Conservation (phyloP, 805 yeast species). For the Wickerhamomyces ciferrii region DNA sequence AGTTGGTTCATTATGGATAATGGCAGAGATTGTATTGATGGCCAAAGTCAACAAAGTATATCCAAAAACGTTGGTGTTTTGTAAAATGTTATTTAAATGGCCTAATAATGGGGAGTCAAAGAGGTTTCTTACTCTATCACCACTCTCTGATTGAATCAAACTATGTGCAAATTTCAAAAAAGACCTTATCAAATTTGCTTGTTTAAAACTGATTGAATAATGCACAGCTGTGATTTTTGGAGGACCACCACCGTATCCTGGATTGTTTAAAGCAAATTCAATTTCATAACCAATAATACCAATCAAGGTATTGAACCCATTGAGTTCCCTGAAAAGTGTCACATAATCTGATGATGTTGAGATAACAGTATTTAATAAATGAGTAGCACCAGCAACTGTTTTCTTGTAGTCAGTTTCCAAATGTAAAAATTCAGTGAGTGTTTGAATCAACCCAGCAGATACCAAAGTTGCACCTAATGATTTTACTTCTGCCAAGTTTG, state of each 20-base stretch:
- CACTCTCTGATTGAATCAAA: conserved; percentile 66
- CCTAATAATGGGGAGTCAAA: conserved; percentile 78
- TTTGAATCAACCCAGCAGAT: conserved; percentile 70
- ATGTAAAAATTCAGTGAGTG: conserved; percentile 56
- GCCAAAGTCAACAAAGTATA: conserved; percentile 54
- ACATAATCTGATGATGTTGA: conserved; percentile 41
- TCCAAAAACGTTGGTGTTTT: conserved; percentile 60
- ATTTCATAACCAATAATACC: conserved; percentile 60
- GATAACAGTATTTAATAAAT: conserved; percentile 35
- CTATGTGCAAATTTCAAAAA: conserved; percentile 59
- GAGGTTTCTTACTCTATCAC: conserved; percentile 78
- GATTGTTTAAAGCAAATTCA: conserved; percentile 54
- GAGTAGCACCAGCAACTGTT: conserved; percentile 59
- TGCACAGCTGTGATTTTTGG: conserved; percentile 45
- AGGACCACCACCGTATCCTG: conserved; percentile 53
- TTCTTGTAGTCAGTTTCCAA: conserved; percentile 46
- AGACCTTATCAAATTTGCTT: conserved; percentile 52
- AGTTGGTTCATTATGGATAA: conserved; percentile 88
- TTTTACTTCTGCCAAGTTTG: conserved; percentile 53
- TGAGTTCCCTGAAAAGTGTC: conserved; percentile 55
- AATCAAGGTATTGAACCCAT: conserved; percentile 64
- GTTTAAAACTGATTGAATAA: conserved; percentile 52
- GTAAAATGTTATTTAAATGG: conserved; percentile 53
- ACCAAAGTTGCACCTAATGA: conserved; percentile 51
- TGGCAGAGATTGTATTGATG: conserved; percentile 58